phyloP scores from a whole-genome alignment of 257 asterid species.

The Pogostemon cablin region DNA sequence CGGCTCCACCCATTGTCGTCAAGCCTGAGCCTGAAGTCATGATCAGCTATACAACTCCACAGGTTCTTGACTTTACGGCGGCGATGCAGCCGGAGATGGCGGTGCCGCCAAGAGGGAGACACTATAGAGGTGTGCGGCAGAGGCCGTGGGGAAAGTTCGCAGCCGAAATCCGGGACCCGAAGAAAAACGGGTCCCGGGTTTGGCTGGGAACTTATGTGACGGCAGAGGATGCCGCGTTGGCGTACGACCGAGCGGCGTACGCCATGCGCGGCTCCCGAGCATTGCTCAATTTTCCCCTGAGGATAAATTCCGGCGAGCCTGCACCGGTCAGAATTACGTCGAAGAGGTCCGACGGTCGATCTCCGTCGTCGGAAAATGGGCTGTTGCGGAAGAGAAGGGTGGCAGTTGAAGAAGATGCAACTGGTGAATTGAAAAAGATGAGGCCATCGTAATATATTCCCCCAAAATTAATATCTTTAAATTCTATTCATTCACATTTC shows the following conservation, averaged over 20 bases:
- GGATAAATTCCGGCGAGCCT: constrained; percentile 49
- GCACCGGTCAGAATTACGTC: constrained; percentile 40
- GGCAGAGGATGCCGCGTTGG: constrained; percentile 49
- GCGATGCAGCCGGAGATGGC: constrained; percentile 1
- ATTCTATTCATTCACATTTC: no score
- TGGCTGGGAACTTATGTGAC: constrained; percentile 52
- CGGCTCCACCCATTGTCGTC: constrained; percentile 5
- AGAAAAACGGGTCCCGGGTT: constrained; percentile 42
- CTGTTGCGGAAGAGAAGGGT: constrained; percentile 25
- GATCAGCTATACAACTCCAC: not conserved
- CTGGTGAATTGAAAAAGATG: constrained; percentile 13
- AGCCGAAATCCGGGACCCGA: constrained; percentile 46
- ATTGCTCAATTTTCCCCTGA: constrained; percentile 44
- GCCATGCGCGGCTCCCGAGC: constrained; percentile 48
- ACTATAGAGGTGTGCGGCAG: constrained; percentile 42
- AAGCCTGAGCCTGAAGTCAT: constrained; percentile 26
- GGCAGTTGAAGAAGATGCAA: constrained; percentile 18
- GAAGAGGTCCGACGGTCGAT: constrained; percentile 30
- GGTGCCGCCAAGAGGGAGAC: constrained; percentile 31
- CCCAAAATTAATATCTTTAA: no score
- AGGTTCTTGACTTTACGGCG: not conserved
- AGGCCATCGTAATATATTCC: no score
- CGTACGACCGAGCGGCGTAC: constrained; percentile 45
- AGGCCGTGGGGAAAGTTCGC: constrained; percentile 55
- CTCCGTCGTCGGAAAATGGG: constrained; percentile 20